Evolutionary conservation across 495 filamentous ascomycete species (phyloP).

Genomic region (Lophiostoma macrostomum): DNA sequence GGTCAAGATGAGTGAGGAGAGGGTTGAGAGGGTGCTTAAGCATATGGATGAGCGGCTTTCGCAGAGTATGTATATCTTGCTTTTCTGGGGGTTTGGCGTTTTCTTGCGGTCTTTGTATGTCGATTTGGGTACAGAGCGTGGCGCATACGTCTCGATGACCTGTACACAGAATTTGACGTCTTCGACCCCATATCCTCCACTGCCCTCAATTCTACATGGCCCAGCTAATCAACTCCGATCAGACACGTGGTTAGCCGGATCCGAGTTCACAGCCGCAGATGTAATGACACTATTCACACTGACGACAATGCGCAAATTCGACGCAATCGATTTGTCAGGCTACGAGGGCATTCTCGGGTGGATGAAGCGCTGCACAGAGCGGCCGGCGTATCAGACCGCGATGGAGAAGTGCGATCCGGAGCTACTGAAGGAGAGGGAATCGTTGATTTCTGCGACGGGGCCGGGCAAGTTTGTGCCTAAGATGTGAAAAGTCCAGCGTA

Average conservation of each 20-base stretch:
- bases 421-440: conserved; percentile 12
- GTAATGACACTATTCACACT: conserved; percentile 55
- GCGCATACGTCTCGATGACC: too few species aligned
- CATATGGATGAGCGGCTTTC: conserved; percentile 27
- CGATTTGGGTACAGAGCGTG: too few species aligned
- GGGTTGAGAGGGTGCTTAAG: conserved; percentile 6
- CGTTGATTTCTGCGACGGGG: conserved; percentile 4
- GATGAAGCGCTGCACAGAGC: conserved; percentile 33
- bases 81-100: too few species aligned
- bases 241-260: too few species aligned
- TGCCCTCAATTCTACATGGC: too few species aligned
- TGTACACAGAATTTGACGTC: too few species aligned
- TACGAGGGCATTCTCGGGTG: conserved; percentile 50
- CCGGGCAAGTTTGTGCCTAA: conserved; percentile 11
- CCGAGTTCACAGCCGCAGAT: conserved; percentile 60
- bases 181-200: too few species aligned
- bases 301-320: conserved; percentile 55
- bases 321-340: conserved; percentile 42
- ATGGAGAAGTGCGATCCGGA: conserved; percentile 31
- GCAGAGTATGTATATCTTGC: conserved; percentile 49
- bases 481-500: too few species aligned
- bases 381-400: conserved; percentile 21
- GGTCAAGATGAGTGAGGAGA: conserved; percentile 26
- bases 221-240: too few species aligned
- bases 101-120: too few species aligned